Evolutionary conservation across 1,284 basidiomycete genomes (phyloP), one percentile per base, ranked within the genome.

Genomic region (Malassezia caprae): DNA sequence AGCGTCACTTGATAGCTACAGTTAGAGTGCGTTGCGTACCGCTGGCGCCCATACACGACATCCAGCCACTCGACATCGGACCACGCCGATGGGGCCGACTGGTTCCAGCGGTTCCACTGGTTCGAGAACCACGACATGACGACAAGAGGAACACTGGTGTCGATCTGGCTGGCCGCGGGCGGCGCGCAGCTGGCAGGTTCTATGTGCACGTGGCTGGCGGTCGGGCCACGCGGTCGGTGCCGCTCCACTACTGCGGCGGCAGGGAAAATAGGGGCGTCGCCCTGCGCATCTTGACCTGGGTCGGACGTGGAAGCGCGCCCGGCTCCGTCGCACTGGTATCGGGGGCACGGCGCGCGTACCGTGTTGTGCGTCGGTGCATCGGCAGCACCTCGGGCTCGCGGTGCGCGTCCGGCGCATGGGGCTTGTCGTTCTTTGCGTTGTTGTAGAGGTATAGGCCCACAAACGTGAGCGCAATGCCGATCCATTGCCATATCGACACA

Each of bases 391-490:
- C 54, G 10, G 34, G 19, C 37, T 46, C 24, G 26, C 27, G 21
- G 10, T 8, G 34, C 41, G 44, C 32, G 13, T 21, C 27, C 28
- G 21, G 34, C 17, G 24, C 34, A 4, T 23, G 4, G 8, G 48
- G 53, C 31, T 13, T 42, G n/a, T 60, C 62, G 45, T 59, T 68
- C 78, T 96, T 98, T 47, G 90, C 86, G 49, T 83, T 82, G 78
- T 98, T 96, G 79, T 99, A 99, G 84, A 96, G 17, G 79, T 85
- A 96, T 37, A 99, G 77, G 0, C 94, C 94, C 15, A 82, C 77
- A 67, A 90, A 96, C 0, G 94, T 96, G 76, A 96, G 77, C 23
- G 78, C 78, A 71, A 99, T 99, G 17, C 94, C 94, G 53, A 84
- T 67, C 39, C 79, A 64, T 76, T 98, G 94, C 10, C 96, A 71